phyloP scores from a whole-genome alignment of 495 filamentous ascomycete species.

The Aspergillus sparsus region DNA sequence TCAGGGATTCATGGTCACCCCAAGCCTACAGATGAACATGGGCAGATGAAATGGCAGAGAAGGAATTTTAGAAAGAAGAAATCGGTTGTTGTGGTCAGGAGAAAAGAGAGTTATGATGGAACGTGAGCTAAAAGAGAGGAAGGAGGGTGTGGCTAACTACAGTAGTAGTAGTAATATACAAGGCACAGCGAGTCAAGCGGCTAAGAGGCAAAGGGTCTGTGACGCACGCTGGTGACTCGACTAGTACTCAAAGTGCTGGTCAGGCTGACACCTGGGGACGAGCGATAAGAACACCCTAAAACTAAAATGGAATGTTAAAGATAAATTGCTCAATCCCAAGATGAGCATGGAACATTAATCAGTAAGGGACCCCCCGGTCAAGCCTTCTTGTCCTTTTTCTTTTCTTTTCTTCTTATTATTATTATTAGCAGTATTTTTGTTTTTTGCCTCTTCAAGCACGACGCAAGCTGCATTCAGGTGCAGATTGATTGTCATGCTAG shows the following conservation, averaged over 20 bases:
- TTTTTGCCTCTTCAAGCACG: too few species aligned
- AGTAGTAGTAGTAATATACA: conserved; percentile 8
- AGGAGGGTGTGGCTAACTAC: conserved; percentile 29
- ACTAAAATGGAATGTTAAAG: background rate
- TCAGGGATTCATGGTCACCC: conserved; percentile 28
- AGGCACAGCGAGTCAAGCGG: conserved; percentile 17
- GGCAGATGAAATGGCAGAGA: conserved; percentile 8
- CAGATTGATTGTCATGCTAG: too few species aligned
- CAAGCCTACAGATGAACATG: background rate
- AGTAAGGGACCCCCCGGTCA: background rate
- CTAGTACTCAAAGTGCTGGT: conserved; percentile 14
- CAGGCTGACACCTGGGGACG: conserved; percentile 13
- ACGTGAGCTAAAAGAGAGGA: conserved; percentile 36
- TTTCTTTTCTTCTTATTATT: too few species aligned
- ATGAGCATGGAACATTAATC: conserved; percentile 4
- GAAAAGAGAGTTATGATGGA: conserved; percentile 30
- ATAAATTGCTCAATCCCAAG: conserved; percentile 1
- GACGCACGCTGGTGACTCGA: conserved; percentile 40
- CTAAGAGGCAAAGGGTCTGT: conserved; percentile 26
- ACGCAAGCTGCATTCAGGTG: too few species aligned
- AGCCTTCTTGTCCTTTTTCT: background rate
- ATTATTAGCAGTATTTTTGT: too few species aligned
- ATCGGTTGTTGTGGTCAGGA: conserved; percentile 22
- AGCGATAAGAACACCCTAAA: background rate
- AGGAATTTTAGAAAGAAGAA: conserved; percentile 8